These are phyloP conservation scores for Metarhizium robertsii DNA, from an alignment of 2,329 filamentous ascomycete species.

Conservation along the genomic window DNA sequence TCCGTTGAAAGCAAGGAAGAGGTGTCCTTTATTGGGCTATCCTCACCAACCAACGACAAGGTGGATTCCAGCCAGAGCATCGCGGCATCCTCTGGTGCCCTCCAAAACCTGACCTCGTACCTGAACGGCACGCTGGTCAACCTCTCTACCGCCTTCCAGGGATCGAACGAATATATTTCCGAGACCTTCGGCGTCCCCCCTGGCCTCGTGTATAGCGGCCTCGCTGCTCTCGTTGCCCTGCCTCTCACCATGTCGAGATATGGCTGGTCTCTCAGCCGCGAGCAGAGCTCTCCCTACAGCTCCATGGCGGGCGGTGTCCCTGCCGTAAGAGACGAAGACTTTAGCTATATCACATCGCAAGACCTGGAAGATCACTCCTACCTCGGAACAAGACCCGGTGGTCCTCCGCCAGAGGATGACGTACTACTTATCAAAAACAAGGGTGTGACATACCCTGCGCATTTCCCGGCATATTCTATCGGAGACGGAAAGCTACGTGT, in stretches of 20 bases:
- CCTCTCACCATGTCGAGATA: constrained; percentile 47
- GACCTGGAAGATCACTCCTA: constrained; percentile 46
- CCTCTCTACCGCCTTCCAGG: constrained; percentile 37
- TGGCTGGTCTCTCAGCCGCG: constrained; percentile 37
- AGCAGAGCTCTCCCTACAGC: constrained; percentile 42
- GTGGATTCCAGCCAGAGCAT: constrained; percentile 51
- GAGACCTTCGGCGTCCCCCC: constrained; percentile 40
- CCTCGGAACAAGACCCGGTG: background rate
- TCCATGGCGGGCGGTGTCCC: constrained; percentile 40
- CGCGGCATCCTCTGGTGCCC: constrained; percentile 54
- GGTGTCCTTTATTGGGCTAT: constrained; percentile 27
- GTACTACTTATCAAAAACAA: constrained; percentile 62
- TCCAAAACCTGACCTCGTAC: constrained; percentile 51
- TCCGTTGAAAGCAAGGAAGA: constrained; percentile 1
- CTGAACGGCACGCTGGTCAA: constrained; percentile 42
- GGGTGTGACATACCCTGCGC: constrained; percentile 55
- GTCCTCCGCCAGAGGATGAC: constrained; percentile 49
- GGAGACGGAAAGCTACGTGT: constrained; percentile 63
- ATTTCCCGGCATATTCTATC: constrained; percentile 69
- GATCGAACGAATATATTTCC: constrained; percentile 42
- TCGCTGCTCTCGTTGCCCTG: constrained; percentile 39
- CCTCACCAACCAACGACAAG: constrained; percentile 36
- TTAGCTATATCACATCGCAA: constrained; percentile 73
- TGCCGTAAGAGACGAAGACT: constrained; percentile 66
- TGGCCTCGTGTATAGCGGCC: constrained; percentile 39